Base-by-base conservation (phyloP, 2,329 filamentous ascomycete genomes). In the Rasamsonia emersonii region DNA sequence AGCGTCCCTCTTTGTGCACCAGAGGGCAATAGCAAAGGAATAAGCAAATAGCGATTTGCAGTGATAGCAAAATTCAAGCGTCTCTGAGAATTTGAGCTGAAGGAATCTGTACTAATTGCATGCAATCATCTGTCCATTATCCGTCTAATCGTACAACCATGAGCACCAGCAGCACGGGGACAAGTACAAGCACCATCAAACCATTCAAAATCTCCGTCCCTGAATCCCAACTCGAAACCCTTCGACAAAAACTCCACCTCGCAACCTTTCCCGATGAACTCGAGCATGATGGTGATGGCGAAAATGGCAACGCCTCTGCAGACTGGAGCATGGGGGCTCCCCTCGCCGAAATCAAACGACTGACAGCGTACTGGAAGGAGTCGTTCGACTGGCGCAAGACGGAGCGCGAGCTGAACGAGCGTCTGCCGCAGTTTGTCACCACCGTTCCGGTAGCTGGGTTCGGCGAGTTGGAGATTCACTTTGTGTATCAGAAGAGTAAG, bases 261-360 rank as follows among this genome's bases (percentile, higher is more conserved):
- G 54, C 72, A 3, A 62, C 63, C 5, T 75, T 75, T 29, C 75
- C 75, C 0, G 67, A 75, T 44, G 75, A 78, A 47, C 58, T 73
- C 13, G 60, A 73, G 14, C 53, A 46, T 16, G 28, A 30, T 9
- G 18, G 24, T 13, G n/a, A 5, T 19, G 21, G 24, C 2, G 18
- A 11, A 8, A 19, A 16, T 32, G n/a, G n/a, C n/a, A n/a, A n/a
- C n/a, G n/a, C n/a, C n/a, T n/a, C n/a, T n/a, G 61, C 66, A 3
- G 59, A 45, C 25, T 75, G 74, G 74, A 62, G 70, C 10, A 71
- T 77, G 43, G 79, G 79, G 10, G 64, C 71, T 8, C 77, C 77
- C 0, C 53, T 80, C 0, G 54, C 59, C 2, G 75, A 46, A 5
- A 55, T 82, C 36, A 74, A 75, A 45, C 65, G 75, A 7, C 61